Conservation (phyloP, 352 stramenopile species). For the Phytophthora fragariaefolia region DNA sequence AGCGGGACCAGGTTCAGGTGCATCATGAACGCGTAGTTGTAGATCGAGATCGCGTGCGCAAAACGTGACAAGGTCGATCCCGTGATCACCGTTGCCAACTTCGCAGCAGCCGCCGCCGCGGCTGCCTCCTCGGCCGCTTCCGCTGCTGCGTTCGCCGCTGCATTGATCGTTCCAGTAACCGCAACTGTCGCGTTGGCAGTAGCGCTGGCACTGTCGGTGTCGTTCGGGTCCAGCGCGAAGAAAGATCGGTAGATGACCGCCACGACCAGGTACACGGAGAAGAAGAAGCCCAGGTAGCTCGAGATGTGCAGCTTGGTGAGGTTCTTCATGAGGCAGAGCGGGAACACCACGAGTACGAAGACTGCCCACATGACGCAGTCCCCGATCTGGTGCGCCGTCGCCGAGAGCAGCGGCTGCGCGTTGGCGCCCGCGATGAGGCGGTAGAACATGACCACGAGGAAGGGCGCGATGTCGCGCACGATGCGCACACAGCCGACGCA, state of each 20-base stretch:
- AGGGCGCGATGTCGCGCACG: constrained; percentile 68
- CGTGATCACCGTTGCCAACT: constrained; percentile 40
- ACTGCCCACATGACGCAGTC: constrained; percentile 59
- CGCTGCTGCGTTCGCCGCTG: constrained; percentile 25
- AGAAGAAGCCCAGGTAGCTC: constrained; percentile 74
- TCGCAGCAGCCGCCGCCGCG: constrained; percentile 16
- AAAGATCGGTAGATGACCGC: constrained; percentile 66
- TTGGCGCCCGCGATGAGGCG: constrained; percentile 25
- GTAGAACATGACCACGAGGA: constrained; percentile 50
- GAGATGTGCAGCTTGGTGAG: constrained; percentile 70
- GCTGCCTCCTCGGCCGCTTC: constrained; percentile 15
- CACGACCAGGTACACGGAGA: constrained; percentile 67
- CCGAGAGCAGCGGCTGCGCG: constrained; percentile 19
- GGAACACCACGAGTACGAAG: constrained; percentile 66
- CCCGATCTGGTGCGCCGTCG: constrained; percentile 32
- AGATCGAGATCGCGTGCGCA: constrained; percentile 71
- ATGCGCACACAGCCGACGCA: constrained; percentile 80
- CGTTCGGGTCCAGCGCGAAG: constrained; percentile 24
- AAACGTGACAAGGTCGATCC: constrained; percentile 50
- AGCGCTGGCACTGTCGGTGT: constrained; percentile 11
- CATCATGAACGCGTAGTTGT: constrained; percentile 90
- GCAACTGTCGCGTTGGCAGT: constrained; percentile 11
- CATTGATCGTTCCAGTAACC: constrained; percentile 9
- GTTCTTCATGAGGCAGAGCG: constrained; percentile 76
- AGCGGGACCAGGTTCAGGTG: constrained; percentile 83